Conservation (phyloP, 73 alveolate species). For the Paramecium bursaria region DNA sequence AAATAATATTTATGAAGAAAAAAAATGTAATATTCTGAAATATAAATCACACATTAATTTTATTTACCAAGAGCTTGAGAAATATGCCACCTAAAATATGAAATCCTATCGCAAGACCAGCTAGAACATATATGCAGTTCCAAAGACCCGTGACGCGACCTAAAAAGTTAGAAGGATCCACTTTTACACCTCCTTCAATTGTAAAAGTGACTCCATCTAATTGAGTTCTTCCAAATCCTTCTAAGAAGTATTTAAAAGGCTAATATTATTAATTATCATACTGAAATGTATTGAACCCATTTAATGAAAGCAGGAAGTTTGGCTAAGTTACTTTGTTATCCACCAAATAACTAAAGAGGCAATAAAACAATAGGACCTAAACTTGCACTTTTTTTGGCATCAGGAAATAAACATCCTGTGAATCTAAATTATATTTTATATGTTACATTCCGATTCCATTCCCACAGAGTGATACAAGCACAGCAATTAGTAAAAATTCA, state of each 20-base stretch:
- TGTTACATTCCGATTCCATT: conserved; percentile 57
- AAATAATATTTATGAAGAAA: too few relatives aligned
- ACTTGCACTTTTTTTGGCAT: conserved; percentile 40
- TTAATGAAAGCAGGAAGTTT: conserved; percentile 13
- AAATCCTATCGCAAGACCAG: conserved; percentile 12
- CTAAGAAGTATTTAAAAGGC: conserved; percentile 57
- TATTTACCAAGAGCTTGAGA: conserved; percentile 28
- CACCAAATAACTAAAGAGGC: conserved; percentile 41
- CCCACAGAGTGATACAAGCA: conserved; percentile 47
- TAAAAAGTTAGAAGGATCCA: conserved; percentile 3
- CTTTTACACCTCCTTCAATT: background rate
- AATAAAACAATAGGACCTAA: conserved; percentile 41
- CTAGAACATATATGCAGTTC: conserved; percentile 29
- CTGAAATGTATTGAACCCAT: conserved; percentile 44
- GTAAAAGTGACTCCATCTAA: conserved; percentile 10
- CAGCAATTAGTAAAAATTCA: conserved; percentile 1
- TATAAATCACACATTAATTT: conserved; percentile 41
- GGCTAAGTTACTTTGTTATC: background rate
- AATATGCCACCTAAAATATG: conserved; percentile 30
- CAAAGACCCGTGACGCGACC: conserved; percentile 23
- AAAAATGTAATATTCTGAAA: too few relatives aligned
- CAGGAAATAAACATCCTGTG: conserved; percentile 49
- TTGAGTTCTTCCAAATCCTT: conserved; percentile 58
- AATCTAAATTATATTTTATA: background rate
- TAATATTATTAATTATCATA: background rate